Base-by-base conservation (phyloP, 345 rosid genomes). In the Eucalyptus microcorys region DNA sequence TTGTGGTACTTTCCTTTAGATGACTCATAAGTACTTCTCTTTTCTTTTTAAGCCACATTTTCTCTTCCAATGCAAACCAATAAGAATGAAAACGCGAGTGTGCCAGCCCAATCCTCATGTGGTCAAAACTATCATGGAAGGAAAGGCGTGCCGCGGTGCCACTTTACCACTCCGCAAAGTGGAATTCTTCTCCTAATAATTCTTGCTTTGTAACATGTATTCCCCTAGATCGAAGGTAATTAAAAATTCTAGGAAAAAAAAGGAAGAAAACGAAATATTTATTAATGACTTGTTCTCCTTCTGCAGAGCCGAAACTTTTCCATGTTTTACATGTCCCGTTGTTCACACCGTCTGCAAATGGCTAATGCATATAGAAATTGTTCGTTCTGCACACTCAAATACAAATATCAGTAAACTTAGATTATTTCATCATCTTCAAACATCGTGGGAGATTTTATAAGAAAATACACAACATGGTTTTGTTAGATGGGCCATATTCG, bases 211-310 rank as follows among this genome's bases (percentile, higher is more conserved):
- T 14, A 64, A 64, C 0, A n/a, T n/a, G 21, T 64, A 64, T 1
- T 64, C 9, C 37, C 71, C 37, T 30, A n/a, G 76, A 64, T 64
- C 21, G 5, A n/a, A 64, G 6, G 21, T 64, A n/a, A n/a, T 7
- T n/a, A 64, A 64, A 64, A 64, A 64, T n/a, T 64, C 19, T 64
- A 1, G 5, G 0, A 49, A 12, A 14, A 30, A 30, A 61, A 30
- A 61, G 19, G 0, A 64, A 30, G 5, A 64, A 64, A 64, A 15
- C 0, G 37, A 64, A 64, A 64, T 64, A n/a, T n/a, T n/a, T n/a
- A n/a, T 64, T 64, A 64, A n/a, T 14, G 3, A 14, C 19, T 64
- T n/a, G 76, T 14, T 64, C 76, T 64, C 71, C 71, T 64, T n/a
- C 71, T 64, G 37, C 9, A n/a, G 8, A 16, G 21, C 76, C 5